These are phyloP conservation scores for Dioszegia hungarica DNA, from an alignment of 768 basidiomycete genomes.

Conservation along the genomic window DNA sequence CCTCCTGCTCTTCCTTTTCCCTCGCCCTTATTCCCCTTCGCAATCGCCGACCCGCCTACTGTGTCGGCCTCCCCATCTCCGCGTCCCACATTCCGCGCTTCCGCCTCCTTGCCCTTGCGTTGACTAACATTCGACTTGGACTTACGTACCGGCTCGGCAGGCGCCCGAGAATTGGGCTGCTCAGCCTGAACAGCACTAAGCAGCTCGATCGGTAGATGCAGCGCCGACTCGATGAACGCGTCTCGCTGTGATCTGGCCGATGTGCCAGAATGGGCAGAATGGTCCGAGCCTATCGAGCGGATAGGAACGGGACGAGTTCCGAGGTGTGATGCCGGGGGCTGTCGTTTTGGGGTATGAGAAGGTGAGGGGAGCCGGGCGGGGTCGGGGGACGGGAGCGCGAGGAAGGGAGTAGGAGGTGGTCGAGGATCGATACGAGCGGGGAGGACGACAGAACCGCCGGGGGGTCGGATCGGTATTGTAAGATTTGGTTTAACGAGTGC, in stretches of 20 bases:
- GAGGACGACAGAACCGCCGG: no score
- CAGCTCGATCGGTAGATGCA: conserved; percentile 24
- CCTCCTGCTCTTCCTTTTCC: neutral
- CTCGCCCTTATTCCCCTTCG: neutral
- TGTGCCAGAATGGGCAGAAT: neutral
- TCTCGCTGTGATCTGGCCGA: conserved; percentile 20
- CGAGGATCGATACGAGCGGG: neutral
- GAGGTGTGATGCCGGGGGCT: neutral
- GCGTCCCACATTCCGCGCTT: neutral
- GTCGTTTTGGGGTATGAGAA: neutral
- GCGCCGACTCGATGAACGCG: conserved; percentile 30
- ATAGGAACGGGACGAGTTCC: neutral
- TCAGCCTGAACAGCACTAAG: conserved; percentile 4
- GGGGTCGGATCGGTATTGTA: no score
- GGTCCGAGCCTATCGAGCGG: neutral
- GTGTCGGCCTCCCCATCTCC: neutral
- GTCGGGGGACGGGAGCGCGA: neutral
- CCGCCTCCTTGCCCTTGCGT: neutral
- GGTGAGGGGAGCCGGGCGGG: neutral
- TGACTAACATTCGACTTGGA: neutral
- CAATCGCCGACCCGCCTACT: neutral
- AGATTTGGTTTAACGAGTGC: neutral
- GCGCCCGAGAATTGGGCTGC: no score
- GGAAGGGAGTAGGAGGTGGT: conserved; percentile 12
- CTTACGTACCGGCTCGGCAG: neutral